Percentiles rank a stretch among this genome's conserved stretches.
Evolutionary conservation across 192 early-diverging fungal species (phyloP).

Genomic region (Backusella liffmaniae): DNA sequence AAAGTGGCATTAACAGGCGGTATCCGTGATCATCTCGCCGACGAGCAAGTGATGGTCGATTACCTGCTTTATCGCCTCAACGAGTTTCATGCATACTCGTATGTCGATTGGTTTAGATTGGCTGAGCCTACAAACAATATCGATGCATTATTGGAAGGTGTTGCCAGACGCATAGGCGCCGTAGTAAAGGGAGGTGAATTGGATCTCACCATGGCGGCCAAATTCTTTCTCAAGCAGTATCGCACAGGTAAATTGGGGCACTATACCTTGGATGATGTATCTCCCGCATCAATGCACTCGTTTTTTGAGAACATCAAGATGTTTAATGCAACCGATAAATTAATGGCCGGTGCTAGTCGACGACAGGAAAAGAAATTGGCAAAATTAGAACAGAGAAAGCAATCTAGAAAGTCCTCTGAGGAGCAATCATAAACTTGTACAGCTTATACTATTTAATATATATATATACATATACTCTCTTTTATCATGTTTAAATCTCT

Average conservation of each 20-base stretch:
- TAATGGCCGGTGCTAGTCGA: slow-evolving; percentile 28
- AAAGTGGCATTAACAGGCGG: slow-evolving; percentile 90
- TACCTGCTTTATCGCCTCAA: slow-evolving; percentile 90
- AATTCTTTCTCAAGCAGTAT: slow-evolving; percentile 74
- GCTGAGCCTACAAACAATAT: slow-evolving; percentile 70
- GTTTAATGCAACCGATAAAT: not conserved
- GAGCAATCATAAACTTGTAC: not conserved
- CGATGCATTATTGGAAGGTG: slow-evolving; percentile 54
- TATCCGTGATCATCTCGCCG: slow-evolving; percentile 82
- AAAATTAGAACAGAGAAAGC: slow-evolving; percentile 45
- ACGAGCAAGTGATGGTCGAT: slow-evolving; percentile 82
- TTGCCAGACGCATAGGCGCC: slow-evolving; percentile 68
- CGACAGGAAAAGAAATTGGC: slow-evolving; percentile 48
- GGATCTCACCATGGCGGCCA: slow-evolving; percentile 65
- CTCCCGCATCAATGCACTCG: slow-evolving; percentile 41
- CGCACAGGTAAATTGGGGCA: slow-evolving; percentile 81
- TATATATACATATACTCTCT: no score
- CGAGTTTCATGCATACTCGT: slow-evolving; percentile 49
- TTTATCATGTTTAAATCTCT: no score
- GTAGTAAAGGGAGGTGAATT: slow-evolving; percentile 63
- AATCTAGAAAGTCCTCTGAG: slow-evolving; percentile 3
- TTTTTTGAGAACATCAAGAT: slow-evolving; percentile 42
- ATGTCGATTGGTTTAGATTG: slow-evolving; percentile 26
- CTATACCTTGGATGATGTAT: slow-evolving; percentile 82
- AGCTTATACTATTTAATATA: no score